These are phyloP conservation scores for Kazachstania sp. DNA, from an alignment of 1,139 yeast genomes.

Conservation along the genomic window DNA sequence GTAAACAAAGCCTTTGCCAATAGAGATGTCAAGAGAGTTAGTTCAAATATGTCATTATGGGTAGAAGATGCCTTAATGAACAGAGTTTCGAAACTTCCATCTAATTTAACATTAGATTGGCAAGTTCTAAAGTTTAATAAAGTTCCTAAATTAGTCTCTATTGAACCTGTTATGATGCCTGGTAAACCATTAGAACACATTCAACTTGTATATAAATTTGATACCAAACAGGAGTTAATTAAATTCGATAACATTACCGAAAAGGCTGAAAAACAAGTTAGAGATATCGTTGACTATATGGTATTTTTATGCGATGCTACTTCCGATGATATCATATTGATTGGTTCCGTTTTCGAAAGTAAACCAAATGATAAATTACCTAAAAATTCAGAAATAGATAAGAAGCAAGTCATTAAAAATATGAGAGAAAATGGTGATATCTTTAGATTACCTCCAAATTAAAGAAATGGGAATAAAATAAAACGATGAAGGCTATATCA, in stretches of 20 bases:
- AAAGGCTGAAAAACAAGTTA: constrained; percentile 41
- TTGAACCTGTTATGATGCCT: constrained; percentile 61
- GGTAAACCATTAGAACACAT: constrained; percentile 52
- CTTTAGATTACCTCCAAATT: constrained; percentile 32
- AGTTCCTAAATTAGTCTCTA: constrained; percentile 63
- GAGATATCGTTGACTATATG: constrained; percentile 61
- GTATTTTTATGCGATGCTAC: constrained; percentile 72
- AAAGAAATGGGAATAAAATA: too few species aligned
- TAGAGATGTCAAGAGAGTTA: constrained; percentile 37
- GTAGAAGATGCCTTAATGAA: constrained; percentile 49
- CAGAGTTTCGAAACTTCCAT: constrained; percentile 50
- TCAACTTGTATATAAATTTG: constrained; percentile 69
- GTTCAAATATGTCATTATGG: constrained; percentile 47
- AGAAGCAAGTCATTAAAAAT: constrained; percentile 34
- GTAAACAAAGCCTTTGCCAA: constrained; percentile 63
- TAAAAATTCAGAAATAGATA: constrained; percentile 24
- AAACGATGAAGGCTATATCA: neutral
- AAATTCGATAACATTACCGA: constrained; percentile 41
- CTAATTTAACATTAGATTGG: constrained; percentile 59
- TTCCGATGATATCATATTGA: constrained; percentile 54
- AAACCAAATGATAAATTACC: constrained; percentile 35
- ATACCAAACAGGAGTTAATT: constrained; percentile 61
- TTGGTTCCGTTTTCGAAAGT: constrained; percentile 80
- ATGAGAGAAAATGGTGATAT: constrained; percentile 47
- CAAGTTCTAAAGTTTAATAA: constrained; percentile 59